Conservation (phyloP, 1,284 basidiomycete genomes). For the Ganoderma meredithae region DNA sequence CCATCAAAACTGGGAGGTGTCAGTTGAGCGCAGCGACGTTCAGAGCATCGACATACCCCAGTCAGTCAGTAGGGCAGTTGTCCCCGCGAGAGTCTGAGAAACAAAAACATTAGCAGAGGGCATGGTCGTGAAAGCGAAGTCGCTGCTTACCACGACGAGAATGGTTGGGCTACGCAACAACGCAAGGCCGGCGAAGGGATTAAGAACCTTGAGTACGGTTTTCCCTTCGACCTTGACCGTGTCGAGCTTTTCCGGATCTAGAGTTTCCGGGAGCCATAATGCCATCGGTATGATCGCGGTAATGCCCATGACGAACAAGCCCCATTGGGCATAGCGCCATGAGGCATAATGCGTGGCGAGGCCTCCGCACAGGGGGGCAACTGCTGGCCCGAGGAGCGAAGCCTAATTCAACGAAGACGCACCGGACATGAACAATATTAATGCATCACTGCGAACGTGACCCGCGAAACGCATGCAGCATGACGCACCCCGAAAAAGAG, state of each 20-base stretch:
- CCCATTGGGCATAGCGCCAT: conserved; percentile 74
- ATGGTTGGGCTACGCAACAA: conserved; percentile 69
- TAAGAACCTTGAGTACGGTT: conserved; percentile 54
- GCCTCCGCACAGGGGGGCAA: conserved; percentile 50
- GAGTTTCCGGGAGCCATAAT: conserved; percentile 67
- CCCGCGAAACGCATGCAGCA: neutral
- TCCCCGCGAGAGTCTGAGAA: conserved; percentile 49
- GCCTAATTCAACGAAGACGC: conserved; percentile 33
- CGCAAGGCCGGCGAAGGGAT: conserved; percentile 62
- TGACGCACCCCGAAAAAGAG: conserved; percentile 51
- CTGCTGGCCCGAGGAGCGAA: conserved; percentile 44
- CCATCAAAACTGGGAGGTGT: conserved; percentile 43
- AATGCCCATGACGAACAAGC: conserved; percentile 55
- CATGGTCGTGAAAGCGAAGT: neutral
- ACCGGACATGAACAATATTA: neutral
- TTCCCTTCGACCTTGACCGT: conserved; percentile 42
- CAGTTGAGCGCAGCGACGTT: neutral
- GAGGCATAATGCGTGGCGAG: conserved; percentile 61
- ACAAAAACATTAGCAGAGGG: neutral
- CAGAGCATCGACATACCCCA: conserved; percentile 43
- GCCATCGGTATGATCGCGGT: conserved; percentile 55
- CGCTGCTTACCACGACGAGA: conserved; percentile 53
- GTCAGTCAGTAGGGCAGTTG: conserved; percentile 50
- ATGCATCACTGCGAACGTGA: neutral
- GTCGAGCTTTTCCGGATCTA: conserved; percentile 32